phyloP scores from a whole-genome alignment of 129 eudicot genomes.

The Tagetes patula region DNA sequence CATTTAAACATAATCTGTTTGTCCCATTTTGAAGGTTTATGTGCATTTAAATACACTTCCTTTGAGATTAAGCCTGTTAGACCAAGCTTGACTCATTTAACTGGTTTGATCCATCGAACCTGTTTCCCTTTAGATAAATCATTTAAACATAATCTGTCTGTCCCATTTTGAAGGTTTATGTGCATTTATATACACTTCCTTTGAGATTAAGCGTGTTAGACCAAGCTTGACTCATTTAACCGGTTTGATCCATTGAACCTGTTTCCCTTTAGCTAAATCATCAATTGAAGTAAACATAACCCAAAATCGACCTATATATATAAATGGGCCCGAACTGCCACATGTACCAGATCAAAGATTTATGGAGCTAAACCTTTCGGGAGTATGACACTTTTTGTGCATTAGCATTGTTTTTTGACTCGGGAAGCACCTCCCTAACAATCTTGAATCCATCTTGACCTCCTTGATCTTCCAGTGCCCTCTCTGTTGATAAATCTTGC shows the following conservation, averaged over 20 bases:
- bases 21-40: not conserved
- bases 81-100: not conserved
- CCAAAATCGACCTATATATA: not conserved
- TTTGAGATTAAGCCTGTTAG: not conserved
- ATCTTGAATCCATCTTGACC: conserved; percentile 55
- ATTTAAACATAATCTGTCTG: not conserved
- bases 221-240: not conserved
- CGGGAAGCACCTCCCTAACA: conserved; percentile 56
- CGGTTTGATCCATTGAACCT: not conserved
- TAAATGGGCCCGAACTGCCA: not conserved
- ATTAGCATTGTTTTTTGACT: conserved; percentile 40
- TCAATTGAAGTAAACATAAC: not conserved
- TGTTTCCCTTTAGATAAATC: not conserved
- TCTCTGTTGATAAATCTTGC: conserved; percentile 58
- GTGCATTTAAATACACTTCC: not conserved
- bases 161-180: not conserved
- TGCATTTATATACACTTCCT: not conserved
- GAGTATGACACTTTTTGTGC: conserved; percentile 46
- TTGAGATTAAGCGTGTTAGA: not conserved
- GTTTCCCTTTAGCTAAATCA: not conserved
- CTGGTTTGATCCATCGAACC: not conserved
- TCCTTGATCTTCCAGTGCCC: conserved; percentile 53
- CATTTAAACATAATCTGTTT: not conserved
- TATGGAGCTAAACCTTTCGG: conserved; percentile 57
- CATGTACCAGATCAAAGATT: not conserved